phyloP scores from a whole-genome alignment of 192 early-diverging fungal genomes.

The Lunasporangiospora selenospora region DNA sequence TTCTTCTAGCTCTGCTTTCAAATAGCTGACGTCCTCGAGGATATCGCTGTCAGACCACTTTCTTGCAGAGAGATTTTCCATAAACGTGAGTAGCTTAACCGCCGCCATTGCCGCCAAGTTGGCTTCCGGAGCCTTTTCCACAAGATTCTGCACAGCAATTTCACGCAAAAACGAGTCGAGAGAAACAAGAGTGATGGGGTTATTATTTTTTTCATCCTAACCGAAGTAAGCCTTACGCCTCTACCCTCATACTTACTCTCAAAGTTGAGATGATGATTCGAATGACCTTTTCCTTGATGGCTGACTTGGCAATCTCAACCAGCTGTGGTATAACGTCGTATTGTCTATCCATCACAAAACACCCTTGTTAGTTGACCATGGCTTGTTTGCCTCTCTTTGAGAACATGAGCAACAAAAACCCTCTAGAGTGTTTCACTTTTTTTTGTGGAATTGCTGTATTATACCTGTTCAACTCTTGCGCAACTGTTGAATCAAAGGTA shows the following conservation, averaged over 20 bases:
- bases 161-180: conserved; percentile 1
- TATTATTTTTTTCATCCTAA: neutral
- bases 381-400: too few relatives aligned
- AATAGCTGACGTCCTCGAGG: conserved; percentile 68
- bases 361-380: too few relatives aligned
- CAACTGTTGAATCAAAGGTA: conserved; percentile 74
- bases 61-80: conserved; percentile 72
- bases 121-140: conserved; percentile 69
- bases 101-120: conserved; percentile 86
- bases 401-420: too few relatives aligned
- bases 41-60: conserved; percentile 93
- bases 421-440: too few relatives aligned
- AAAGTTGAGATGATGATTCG: conserved; percentile 86
- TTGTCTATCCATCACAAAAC: conserved; percentile 52
- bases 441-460: neutral
- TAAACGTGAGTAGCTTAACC: conserved; percentile 70
- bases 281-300: conserved; percentile 95
- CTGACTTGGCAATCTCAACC: conserved; percentile 85
- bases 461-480: conserved; percentile 65
- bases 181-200: neutral
- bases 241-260: conserved; percentile 58
- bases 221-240: too few relatives aligned
- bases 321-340: conserved; percentile 81
- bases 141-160: conserved; percentile 69
- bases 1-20: conserved; percentile 74